phyloP scores from a whole-genome alignment of 352 stramenopile species.

The Globisporangium nodosum region DNA sequence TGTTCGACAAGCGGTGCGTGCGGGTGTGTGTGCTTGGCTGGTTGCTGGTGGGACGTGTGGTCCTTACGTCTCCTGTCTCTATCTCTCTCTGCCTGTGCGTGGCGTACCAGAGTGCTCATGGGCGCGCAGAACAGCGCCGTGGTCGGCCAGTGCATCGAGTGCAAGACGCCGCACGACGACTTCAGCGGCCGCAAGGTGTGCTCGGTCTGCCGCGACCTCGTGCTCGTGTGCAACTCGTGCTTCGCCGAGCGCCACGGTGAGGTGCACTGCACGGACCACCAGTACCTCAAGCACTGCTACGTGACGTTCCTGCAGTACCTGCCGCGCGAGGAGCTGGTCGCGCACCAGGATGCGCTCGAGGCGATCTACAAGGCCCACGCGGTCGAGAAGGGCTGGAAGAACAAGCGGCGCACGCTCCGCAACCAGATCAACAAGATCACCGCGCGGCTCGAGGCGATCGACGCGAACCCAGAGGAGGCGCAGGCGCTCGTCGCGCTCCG shows the following conservation, averaged over 20 bases:
- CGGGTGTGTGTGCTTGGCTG: neutral
- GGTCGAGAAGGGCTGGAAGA: constrained; percentile 59
- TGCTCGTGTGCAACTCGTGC: constrained; percentile 64
- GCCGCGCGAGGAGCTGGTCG: constrained; percentile 31
- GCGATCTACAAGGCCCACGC: constrained; percentile 39
- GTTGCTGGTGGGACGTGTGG: constrained; percentile 1
- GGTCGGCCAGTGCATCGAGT: constrained; percentile 72
- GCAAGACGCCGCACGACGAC: constrained; percentile 43
- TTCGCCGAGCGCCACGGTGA: constrained; percentile 52
- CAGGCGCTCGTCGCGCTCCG: constrained; percentile 21
- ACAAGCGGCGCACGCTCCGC: constrained; percentile 62
- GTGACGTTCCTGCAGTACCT: constrained; percentile 68
- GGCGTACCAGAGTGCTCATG: constrained; percentile 41
- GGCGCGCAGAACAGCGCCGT: constrained; percentile 49
- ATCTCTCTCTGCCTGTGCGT: neutral
- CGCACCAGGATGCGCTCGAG: constrained; percentile 41
- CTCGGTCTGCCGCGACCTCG: constrained; percentile 62
- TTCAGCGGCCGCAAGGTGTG: constrained; percentile 69
- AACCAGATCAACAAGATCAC: constrained; percentile 66
- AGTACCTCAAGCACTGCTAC: constrained; percentile 71
- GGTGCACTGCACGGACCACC: constrained; percentile 68
- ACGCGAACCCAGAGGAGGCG: constrained; percentile 32
- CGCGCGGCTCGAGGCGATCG: constrained; percentile 33
- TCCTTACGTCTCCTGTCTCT: neutral
- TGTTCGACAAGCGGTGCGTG: constrained; percentile 72